Evolutionary conservation across 2,329 filamentous ascomycete genomes (phyloP), one percentile per base, ranked within the genome.

Genomic region (Diaporthe sp.): DNA sequence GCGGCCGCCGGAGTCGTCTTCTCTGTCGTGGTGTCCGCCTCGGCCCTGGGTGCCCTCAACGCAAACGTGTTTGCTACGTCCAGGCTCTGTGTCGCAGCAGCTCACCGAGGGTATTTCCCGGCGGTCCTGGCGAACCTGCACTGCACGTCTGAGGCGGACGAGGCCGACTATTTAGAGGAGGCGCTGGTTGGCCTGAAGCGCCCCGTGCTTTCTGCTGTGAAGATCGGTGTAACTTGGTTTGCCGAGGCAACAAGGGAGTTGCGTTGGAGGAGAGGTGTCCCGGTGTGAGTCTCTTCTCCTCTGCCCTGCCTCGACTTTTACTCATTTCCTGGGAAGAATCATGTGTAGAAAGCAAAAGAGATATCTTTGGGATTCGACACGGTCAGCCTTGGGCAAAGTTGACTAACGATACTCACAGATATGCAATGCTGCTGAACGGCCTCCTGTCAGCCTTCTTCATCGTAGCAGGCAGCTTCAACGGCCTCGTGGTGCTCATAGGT

Each of bases 1-100:
- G 77, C 78, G 28, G 81, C 81, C 76, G 85, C 82, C 73, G 84
- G 82, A 12, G 81, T 87, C 60, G 75, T 84, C 51, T 83, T 86
- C 75, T 85, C 84, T 8, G 75, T 84, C 49, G 80, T 85, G 1
- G 84, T 87, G 25, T 84, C 82, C 44, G 77, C 85, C 25, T 86
- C 84, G 34, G 85, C 84, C 72, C 83, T 84, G 71, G 85, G 86
- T 2, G 84, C 84, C 15, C 82, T 87, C 31, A 86, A 85, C 55
- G 84, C 84, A 74, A 87, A 86, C 74, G 80, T 87, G 65, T 88
- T 88, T 79, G 82, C 86, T 22, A 83, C 84, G 3, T 84, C 85
- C 51, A 84, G 84, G 76, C 81, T 88, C 46, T 84, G 81, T 53
- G 83, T 85, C 60, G 84, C 83, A 67, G 85, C 84, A 39, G 80